A percentile compares a stretch with the other conserved stretches of the same genome.
phyloP scores from a whole-genome alignment of 495 filamentous ascomycete genomes.

The Tuber melanosporum region DNA sequence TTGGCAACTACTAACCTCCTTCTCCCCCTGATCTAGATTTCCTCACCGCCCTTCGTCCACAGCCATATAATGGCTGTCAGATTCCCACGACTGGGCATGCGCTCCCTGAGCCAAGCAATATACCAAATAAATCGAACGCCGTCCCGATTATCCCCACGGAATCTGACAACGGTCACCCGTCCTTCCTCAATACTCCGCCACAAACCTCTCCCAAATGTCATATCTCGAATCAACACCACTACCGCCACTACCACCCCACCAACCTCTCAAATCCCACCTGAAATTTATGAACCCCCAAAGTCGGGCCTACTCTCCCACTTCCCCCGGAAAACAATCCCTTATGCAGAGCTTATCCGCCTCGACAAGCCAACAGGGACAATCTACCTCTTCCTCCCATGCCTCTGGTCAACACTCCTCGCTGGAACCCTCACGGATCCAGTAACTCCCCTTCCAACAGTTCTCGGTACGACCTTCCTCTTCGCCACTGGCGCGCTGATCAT shows the following conservation, averaged over 20 bases:
- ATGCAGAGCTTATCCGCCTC: slow-evolving; percentile 85
- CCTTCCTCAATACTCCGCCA: slow-evolving; percentile 19
- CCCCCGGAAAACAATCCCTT: slow-evolving; percentile 72
- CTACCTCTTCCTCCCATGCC: slow-evolving; percentile 91
- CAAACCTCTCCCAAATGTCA: not conserved
- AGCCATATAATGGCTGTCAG: not conserved
- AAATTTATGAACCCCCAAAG: slow-evolving; percentile 59
- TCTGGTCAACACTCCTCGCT: slow-evolving; percentile 76
- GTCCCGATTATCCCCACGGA: not conserved
- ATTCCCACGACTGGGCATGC: not conserved
- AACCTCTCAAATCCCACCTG: slow-evolving; percentile 24
- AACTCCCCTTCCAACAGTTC: slow-evolving; percentile 52
- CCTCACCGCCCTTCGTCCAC: not conserved
- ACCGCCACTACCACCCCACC: slow-evolving; percentile 26
- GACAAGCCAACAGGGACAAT: slow-evolving; percentile 93
- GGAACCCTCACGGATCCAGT: slow-evolving; percentile 54
- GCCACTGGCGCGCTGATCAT: slow-evolving; percentile 84
- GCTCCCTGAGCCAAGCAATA: not conserved
- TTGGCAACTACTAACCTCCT: not conserved
- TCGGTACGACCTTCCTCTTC: slow-evolving; percentile 68
- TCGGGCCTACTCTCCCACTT: slow-evolving; percentile 71
- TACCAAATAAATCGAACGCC: not conserved
- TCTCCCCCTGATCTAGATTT: not conserved
- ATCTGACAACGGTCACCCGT: not conserved
- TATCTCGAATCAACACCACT: slow-evolving; percentile 10